Percentiles rank a stretch among this genome's conserved stretches.
Evolutionary conservation across 257 asterid species (phyloP).

Genomic region (Solanum stenotomum): DNA sequence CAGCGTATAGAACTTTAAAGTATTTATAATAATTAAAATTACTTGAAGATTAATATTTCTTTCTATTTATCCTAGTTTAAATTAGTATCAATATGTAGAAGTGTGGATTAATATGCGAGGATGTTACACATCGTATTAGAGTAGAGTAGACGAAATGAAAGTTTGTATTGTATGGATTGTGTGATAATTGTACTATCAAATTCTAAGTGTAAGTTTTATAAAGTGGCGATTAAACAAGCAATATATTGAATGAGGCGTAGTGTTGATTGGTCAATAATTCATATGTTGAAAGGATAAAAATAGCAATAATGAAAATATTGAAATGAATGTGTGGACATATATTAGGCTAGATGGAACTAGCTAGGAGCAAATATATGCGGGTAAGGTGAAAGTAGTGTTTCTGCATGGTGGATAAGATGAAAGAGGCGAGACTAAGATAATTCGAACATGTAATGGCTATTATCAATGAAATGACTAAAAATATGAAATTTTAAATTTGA

Average conservation of each 20-base stretch:
- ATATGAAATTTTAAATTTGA: background rate
- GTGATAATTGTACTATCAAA: background rate
- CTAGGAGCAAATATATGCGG: background rate
- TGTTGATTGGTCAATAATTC: background rate
- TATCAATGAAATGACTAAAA: background rate
- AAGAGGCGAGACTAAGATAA: fast-evolving
- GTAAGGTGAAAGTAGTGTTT: background rate
- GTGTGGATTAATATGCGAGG: background rate
- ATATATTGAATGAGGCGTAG: background rate
- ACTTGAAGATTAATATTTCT: background rate
- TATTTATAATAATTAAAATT: background rate
- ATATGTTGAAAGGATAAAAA: background rate
- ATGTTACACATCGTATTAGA: background rate
- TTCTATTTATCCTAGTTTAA: no score
- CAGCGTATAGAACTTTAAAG: background rate
- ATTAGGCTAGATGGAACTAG: background rate
- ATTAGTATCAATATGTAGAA: background rate
- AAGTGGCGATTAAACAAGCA: background rate
- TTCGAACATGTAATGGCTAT: background rate
- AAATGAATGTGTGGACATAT: background rate
- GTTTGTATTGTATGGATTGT: background rate
- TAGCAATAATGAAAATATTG: background rate
- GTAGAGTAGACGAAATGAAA: background rate
- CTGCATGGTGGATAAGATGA: background rate
- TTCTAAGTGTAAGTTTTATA: background rate